These are phyloP conservation scores for Neurospora sp. DNA, from an alignment of 495 filamentous ascomycete species.

Conservation along the genomic window DNA sequence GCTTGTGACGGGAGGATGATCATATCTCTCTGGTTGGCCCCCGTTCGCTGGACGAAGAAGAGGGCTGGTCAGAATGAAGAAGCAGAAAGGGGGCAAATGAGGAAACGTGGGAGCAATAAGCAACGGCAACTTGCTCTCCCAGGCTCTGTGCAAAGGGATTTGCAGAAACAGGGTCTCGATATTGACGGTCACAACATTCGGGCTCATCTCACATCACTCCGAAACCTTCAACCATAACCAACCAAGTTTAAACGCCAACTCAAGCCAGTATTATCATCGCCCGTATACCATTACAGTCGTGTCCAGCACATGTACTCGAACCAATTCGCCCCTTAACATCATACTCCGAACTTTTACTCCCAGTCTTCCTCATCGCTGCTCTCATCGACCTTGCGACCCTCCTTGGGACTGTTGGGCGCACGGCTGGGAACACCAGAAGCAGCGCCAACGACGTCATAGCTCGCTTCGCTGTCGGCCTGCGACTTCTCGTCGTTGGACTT, in stretches of 20 bases:
- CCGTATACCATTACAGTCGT: neutral
- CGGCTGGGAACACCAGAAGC: constrained; percentile 70
- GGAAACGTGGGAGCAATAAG: neutral
- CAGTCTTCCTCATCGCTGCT: constrained; percentile 56
- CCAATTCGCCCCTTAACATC: neutral
- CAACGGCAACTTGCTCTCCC: neutral
- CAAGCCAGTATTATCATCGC: neutral
- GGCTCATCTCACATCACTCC: neutral
- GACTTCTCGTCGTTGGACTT: constrained; percentile 81
- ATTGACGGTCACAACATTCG: neutral
- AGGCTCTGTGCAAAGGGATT: neutral
- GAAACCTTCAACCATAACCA: neutral
- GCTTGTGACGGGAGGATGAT: neutral
- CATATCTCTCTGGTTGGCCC: neutral
- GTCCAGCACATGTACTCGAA: constrained; percentile 1
- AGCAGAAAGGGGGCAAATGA: neutral
- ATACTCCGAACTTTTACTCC: constrained; percentile 47
- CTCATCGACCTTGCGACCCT: constrained; percentile 38
- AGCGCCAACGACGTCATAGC: constrained; percentile 80
- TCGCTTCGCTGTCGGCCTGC: constrained; percentile 78
- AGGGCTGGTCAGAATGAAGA: neutral
- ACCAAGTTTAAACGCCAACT: constrained; percentile 1
- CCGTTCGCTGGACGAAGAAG: neutral
- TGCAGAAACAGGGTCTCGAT: neutral
- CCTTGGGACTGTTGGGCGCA: constrained; percentile 61